These are phyloP conservation scores for Penicillium sp. DNA, from an alignment of 2,329 filamentous ascomycete genomes.

Conservation along the genomic window DNA sequence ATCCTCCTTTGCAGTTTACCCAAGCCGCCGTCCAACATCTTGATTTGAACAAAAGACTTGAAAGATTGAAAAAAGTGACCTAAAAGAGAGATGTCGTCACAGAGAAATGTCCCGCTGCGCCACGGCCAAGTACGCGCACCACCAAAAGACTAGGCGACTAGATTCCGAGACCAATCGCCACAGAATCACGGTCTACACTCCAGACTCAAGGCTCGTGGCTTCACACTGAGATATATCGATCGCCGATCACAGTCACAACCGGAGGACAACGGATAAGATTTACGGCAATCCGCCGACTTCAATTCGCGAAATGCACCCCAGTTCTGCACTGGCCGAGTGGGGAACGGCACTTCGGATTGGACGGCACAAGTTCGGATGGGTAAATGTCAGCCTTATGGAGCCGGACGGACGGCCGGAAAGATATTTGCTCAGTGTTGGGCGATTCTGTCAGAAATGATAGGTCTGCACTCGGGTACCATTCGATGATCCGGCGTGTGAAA, in stretches of 20 bases:
- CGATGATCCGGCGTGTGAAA: not conserved
- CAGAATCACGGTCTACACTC: not conserved
- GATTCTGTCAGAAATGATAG: not conserved
- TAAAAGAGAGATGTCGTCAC: not conserved
- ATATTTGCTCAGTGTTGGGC: not conserved
- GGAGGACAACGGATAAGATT: slow-evolving; percentile 10
- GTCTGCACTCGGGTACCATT: not conserved
- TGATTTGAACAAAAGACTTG: not conserved
- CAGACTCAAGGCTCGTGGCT: not conserved
- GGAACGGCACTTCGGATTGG: slow-evolving; percentile 25
- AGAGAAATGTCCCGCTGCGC: not conserved
- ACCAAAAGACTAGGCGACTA: not conserved
- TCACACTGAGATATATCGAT: slow-evolving; percentile 5
- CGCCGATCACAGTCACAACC: slow-evolving; percentile 7
- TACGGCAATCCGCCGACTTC: slow-evolving; percentile 11
- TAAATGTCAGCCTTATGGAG: slow-evolving; percentile 25
- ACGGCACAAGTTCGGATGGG: slow-evolving; percentile 22
- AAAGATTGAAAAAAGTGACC: not conserved
- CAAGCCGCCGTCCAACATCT: slow-evolving; percentile 27
- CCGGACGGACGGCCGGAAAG: not conserved
- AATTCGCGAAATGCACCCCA: slow-evolving; percentile 15
- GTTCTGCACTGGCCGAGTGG: slow-evolving; percentile 25
- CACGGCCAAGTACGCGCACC: not conserved
- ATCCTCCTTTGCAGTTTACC: slow-evolving; percentile 42
- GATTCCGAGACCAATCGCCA: not conserved